These are phyloP conservation scores for Jimgerdemannia flammicorona DNA, from an alignment of 192 early-diverging fungal genomes.

Conservation along the genomic window DNA sequence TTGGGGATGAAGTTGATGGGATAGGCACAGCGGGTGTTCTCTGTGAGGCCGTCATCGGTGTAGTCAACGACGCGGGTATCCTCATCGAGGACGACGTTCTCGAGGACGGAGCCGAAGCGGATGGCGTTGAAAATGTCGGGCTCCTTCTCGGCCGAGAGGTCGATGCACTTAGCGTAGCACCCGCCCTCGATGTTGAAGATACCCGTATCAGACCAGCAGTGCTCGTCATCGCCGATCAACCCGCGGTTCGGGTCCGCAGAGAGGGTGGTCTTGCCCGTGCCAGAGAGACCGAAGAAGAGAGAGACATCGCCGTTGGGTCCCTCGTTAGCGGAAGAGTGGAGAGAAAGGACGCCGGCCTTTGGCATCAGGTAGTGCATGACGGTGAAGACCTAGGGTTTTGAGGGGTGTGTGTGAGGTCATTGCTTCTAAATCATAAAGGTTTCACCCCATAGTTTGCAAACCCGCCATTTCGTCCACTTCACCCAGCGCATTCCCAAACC, in stretches of 20 bases:
- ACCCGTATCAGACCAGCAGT: conserved; percentile 97
- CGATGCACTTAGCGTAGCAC: conserved; percentile 98
- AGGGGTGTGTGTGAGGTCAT: neutral
- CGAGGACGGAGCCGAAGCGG: conserved; percentile 87
- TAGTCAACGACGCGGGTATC: conserved; percentile 78
- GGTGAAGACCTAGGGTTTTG: conserved; percentile 65
- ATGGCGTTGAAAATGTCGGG: conserved; percentile 98
- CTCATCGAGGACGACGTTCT: conserved; percentile 88
- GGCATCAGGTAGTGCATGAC: conserved; percentile 99
- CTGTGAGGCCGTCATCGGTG: conserved; percentile 74
- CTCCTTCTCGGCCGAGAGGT: conserved; percentile 94
- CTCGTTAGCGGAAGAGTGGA: conserved; percentile 95
- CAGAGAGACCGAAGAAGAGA: conserved; percentile 97
- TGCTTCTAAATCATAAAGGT: too few relatives aligned
- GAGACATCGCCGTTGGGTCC: conserved; percentile 87
- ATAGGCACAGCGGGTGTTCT: conserved; percentile 97
- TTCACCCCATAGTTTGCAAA: too few relatives aligned
- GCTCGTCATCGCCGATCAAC: conserved; percentile 99
- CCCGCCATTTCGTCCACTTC: too few relatives aligned
- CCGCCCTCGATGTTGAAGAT: conserved; percentile 99
- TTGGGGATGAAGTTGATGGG: conserved; percentile 93
- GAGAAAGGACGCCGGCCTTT: conserved; percentile 82
- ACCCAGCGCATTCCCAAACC: neutral
- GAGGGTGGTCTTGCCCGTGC: conserved; percentile 98
- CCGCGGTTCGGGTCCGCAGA: conserved; percentile 90